Percentiles rank a stretch among this genome's conserved stretches.
Evolutionary conservation across 169 alveolate species (phyloP).

Genomic region (Plasmodium sp.): DNA sequence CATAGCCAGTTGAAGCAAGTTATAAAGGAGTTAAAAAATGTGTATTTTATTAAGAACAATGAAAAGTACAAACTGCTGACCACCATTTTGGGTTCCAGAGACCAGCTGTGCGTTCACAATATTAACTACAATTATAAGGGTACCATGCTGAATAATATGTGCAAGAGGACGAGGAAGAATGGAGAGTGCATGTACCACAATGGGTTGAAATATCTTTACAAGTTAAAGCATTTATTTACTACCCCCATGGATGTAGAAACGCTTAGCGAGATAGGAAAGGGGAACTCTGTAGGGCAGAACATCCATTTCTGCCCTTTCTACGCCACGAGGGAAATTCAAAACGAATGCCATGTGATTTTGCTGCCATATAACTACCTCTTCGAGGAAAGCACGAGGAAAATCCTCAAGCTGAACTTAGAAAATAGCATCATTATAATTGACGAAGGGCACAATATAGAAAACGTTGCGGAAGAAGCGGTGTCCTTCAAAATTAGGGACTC

Average conservation of each 20-base stretch:
- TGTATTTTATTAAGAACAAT: conserved; percentile 80
- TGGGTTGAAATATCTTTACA: conserved; percentile 78
- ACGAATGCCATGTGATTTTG: conserved; percentile 88
- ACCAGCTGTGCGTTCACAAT: conserved; percentile 92
- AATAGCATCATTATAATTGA: conserved; percentile 92
- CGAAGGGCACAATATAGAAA: conserved; percentile 96
- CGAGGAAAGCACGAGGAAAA: conserved; percentile 86
- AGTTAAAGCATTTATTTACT: conserved; percentile 78
- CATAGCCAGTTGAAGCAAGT: conserved; percentile 94
- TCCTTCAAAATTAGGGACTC: conserved; percentile 82
- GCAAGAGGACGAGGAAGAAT: conserved; percentile 82
- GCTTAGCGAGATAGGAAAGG: conserved; percentile 77
- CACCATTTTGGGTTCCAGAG: conserved; percentile 92
- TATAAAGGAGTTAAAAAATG: conserved; percentile 90
- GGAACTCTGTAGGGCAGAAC: conserved; percentile 82
- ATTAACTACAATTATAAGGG: conserved; percentile 84
- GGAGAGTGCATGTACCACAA: conserved; percentile 87
- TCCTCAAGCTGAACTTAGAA: conserved; percentile 84
- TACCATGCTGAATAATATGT: conserved; percentile 81
- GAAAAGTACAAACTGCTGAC: conserved; percentile 87
- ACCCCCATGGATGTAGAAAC: conserved; percentile 93
- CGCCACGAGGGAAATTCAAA: conserved; percentile 88
- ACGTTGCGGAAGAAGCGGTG: conserved; percentile 90
- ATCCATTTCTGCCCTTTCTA: conserved; percentile 93
- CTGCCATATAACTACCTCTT: conserved; percentile 94